A percentile compares a stretch with the other conserved stretches of the same genome.
Evolutionary conservation across 352 stramenopile genomes (phyloP).

Genomic region (Globisporangium acanthophoron): DNA sequence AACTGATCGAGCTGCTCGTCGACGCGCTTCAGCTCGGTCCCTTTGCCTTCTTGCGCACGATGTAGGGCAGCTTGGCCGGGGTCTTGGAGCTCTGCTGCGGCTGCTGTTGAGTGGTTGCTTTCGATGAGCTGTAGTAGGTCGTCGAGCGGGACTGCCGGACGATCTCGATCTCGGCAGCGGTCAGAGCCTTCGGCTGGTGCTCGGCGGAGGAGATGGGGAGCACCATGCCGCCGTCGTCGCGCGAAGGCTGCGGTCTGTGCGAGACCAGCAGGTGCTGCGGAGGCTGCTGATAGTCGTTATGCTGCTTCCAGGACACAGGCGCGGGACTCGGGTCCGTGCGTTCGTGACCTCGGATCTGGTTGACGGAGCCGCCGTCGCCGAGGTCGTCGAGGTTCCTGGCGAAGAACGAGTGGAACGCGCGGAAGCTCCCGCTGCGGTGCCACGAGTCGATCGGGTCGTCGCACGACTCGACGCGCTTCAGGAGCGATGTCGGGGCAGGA

Average conservation of each 20-base stretch:
- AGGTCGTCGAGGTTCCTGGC: slow-evolving; percentile 12
- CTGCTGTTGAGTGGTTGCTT: not conserved
- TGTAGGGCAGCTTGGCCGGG: slow-evolving; percentile 37
- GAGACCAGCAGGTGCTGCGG: too few species aligned
- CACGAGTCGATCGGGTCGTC: slow-evolving; percentile 15
- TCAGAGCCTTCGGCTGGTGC: slow-evolving; percentile 7
- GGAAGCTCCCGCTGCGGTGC: slow-evolving; percentile 25
- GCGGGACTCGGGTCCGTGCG: not conserved
- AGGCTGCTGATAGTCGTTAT: not conserved
- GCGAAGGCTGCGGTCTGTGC: not conserved
- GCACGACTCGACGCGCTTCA: slow-evolving; percentile 11
- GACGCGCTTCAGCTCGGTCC: not conserved
- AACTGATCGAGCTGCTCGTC: not conserved
- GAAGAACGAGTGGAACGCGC: slow-evolving; percentile 50
- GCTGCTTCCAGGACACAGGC: not conserved
- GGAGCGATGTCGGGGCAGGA: slow-evolving; percentile 10
- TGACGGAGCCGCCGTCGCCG: not conserved
- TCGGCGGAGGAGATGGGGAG: not conserved
- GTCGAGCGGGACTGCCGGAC: slow-evolving; percentile 3
- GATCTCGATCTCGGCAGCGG: slow-evolving; percentile 6
- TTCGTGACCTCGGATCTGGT: not conserved
- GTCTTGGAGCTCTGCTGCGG: slow-evolving; percentile 4
- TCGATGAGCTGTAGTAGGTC: not conserved
- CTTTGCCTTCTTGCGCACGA: slow-evolving; percentile 26
- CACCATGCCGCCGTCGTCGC: not conserved